Evolutionary conservation across 345 rosid genomes (phyloP).

Genomic region (Jatropha curcas): DNA sequence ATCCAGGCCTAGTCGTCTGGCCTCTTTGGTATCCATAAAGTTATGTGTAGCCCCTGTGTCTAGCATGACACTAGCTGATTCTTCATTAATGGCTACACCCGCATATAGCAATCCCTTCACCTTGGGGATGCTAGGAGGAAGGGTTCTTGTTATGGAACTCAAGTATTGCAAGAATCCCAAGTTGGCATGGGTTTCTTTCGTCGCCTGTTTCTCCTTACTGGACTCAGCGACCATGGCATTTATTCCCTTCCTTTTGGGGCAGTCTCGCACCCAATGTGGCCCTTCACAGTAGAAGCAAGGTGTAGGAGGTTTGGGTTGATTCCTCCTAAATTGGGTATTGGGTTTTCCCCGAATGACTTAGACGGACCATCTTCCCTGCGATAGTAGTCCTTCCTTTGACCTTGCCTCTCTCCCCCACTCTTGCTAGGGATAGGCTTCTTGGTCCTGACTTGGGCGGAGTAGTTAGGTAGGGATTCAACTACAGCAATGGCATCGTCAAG

Average conservation of each 20-base stretch:
- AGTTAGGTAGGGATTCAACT: neutral
- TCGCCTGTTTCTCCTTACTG: too few species aligned
- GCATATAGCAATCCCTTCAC: neutral
- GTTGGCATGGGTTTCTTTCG: too few species aligned
- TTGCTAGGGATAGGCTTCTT: too few species aligned
- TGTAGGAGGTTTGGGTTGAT: neutral
- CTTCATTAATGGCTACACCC: neutral
- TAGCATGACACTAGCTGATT: neutral
- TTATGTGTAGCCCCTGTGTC: neutral
- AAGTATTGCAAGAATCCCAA: too few species aligned
- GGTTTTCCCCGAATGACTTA: neutral
- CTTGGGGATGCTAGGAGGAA: too few species aligned
- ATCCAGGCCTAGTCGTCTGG: too few species aligned
- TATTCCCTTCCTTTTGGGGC: too few species aligned
- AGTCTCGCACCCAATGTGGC: neutral
- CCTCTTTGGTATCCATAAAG: too few species aligned
- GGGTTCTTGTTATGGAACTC: too few species aligned
- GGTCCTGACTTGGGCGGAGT: neutral
- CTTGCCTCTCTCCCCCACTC: too few species aligned
- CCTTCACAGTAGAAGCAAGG: neutral
- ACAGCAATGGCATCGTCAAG: neutral
- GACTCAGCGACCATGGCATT: neutral
- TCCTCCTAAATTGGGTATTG: too few species aligned
- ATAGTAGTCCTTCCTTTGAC: too few species aligned
- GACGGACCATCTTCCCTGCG: neutral